Percentiles rank a stretch among this genome's conserved stretches.
Evolutionary conservation across 2,329 filamentous ascomycete species (phyloP).

Genomic region (Xylaria sp.): DNA sequence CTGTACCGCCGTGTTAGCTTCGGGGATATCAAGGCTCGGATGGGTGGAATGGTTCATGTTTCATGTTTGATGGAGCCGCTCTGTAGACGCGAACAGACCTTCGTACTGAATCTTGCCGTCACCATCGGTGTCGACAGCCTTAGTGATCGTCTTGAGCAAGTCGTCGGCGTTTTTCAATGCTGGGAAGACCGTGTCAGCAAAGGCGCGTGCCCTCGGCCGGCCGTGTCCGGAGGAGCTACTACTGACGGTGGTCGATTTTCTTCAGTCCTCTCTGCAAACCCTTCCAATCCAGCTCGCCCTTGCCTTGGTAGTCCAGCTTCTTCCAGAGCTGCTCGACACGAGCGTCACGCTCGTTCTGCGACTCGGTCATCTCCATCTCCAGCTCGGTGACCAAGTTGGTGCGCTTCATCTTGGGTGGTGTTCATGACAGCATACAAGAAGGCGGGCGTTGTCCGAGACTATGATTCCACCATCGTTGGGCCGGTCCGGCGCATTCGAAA

Average conservation of each 20-base stretch:
- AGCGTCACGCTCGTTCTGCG: slow-evolving; percentile 80
- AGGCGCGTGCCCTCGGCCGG: slow-evolving; percentile 19
- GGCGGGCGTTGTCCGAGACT: slow-evolving; percentile 42
- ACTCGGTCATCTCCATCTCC: slow-evolving; percentile 77
- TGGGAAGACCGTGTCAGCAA: slow-evolving; percentile 47
- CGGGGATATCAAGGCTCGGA: slow-evolving; percentile 8
- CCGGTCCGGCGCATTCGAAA: slow-evolving; percentile 20
- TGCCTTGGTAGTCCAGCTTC: slow-evolving; percentile 79
- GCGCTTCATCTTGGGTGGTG: slow-evolving; percentile 55
- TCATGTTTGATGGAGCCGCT: slow-evolving; percentile 26
- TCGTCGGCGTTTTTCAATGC: slow-evolving; percentile 89
- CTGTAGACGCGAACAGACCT: slow-evolving; percentile 64
- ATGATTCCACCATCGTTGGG: slow-evolving; percentile 39
- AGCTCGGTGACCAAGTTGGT: slow-evolving; percentile 63
- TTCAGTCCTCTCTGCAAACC: slow-evolving; percentile 85
- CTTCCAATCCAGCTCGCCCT: slow-evolving; percentile 84
- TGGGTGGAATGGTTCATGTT: neutral
- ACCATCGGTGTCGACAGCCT: slow-evolving; percentile 83
- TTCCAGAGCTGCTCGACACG: slow-evolving; percentile 87
- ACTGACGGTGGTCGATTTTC: slow-evolving; percentile 91
- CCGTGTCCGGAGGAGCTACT: slow-evolving; percentile 18
- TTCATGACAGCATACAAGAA: slow-evolving; percentile 54
- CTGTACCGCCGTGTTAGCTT: slow-evolving; percentile 58
- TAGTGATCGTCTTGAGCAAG: slow-evolving; percentile 83
- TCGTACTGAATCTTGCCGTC: slow-evolving; percentile 93